A percentile compares a stretch with the other conserved stretches of the same genome.
phyloP scores from a whole-genome alignment of 2,329 filamentous ascomycete species.

The Fusarium sarcochroum region DNA sequence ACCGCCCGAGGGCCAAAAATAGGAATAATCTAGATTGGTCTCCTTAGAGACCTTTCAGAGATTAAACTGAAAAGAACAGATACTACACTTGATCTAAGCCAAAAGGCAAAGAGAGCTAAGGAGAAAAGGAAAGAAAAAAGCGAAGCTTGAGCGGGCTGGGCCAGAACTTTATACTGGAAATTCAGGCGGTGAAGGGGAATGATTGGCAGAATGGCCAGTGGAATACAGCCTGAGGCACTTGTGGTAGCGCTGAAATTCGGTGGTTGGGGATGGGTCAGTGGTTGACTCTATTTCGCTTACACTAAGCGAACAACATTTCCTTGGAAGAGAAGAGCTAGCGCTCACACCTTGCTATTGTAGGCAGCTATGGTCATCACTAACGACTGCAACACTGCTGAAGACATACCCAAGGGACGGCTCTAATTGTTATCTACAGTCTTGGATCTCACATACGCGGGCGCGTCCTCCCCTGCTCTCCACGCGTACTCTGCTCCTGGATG shows the following conservation, averaged over 20 bases:
- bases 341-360: too few species aligned
- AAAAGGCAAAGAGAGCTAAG: slow-evolving; percentile 38
- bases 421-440: too few species aligned
- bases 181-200: slow-evolving; percentile 3
- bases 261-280: slow-evolving; percentile 10
- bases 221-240: neutral
- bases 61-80: slow-evolving; percentile 40
- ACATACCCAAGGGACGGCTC: too few species aligned
- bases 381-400: too few species aligned
- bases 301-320: slow-evolving; percentile 8
- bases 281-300: slow-evolving; percentile 18
- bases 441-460: too few species aligned
- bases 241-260: slow-evolving; percentile 15
- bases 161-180: slow-evolving; percentile 5
- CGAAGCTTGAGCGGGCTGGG: neutral
- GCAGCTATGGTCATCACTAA: too few species aligned
- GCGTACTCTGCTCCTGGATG: too few species aligned
- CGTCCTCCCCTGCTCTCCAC: too few species aligned
- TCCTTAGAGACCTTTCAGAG: slow-evolving; percentile 36
- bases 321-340: too few species aligned
- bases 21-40: slow-evolving; percentile 35
- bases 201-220: slow-evolving; percentile 16
- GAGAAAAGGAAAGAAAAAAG: slow-evolving; percentile 26
- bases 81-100: slow-evolving; percentile 39
- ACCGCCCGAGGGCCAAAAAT: slow-evolving; percentile 24